Base-by-base conservation (phyloP, 2,329 filamentous ascomycete genomes). In the Fusarium armeniacum region DNA sequence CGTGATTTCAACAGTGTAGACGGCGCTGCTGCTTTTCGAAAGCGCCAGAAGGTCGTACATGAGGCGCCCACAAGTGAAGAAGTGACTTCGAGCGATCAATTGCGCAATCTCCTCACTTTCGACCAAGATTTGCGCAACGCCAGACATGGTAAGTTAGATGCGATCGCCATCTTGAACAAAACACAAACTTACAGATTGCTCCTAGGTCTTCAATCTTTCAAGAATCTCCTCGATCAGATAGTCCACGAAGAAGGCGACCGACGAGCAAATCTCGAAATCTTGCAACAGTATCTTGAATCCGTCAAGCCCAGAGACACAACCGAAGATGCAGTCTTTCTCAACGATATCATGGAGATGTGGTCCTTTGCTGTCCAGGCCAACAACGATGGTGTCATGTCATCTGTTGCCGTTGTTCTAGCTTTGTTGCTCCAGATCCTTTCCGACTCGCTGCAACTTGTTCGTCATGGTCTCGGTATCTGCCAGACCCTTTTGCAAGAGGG, bases 271-370 rank as follows among this genome's bases (percentile, higher is more conserved):
- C 80, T 82, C 77, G 81, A 81, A 76, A 90, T 95, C 54, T 81
- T 95, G 33, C 85, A 85, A 69, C 88, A 92, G 70, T 96, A 91
- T 76, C 86, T 96, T 50, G 83, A 89, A 46, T 80, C 83, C 10
- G 81, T 85, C 57, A 85, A 83, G 71, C 85, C 87, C 3, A 78
- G 79, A 70, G 80, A 83, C 54, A 76, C 78, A 55, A 76, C 78
- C 46, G 79, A 83, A 58, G 81, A 83, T 58, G 84, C 87, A 9
- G 83, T 90, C 26, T 93, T 90, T 72, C 86, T 98, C 32, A 82
- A 86, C 3, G 93, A 97, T 73, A 82, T 98, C 40, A 92, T 97
- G 81, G 92, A 97, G 73, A 93, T 90, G 62, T 98, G 95, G 95
- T 90, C 89, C 49, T 94, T 92, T 81, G 94, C 92, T 6, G 89